phyloP scores from a whole-genome alignment of 768 basidiomycete genomes.

The Suillus lakei region DNA sequence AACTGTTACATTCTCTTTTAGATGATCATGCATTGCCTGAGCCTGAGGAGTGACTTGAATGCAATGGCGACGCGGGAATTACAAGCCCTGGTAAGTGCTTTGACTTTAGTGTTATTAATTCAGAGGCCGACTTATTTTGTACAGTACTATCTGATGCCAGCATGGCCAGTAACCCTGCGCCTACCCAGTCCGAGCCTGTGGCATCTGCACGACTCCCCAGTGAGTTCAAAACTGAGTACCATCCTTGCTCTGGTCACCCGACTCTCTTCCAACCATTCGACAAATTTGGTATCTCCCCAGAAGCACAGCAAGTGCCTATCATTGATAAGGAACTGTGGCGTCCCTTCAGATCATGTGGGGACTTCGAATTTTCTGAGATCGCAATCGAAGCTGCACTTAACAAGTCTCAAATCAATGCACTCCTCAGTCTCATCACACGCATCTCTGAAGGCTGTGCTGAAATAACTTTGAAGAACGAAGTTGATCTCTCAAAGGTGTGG shows the following conservation, averaged over 20 bases:
- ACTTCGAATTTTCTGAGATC: slow-evolving; percentile 19
- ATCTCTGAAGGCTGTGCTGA: slow-evolving; percentile 21
- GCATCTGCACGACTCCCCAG: neutral
- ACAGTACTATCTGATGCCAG: neutral
- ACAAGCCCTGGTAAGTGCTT: neutral
- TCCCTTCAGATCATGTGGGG: slow-evolving; percentile 7
- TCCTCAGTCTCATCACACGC: slow-evolving; percentile 27
- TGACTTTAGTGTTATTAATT: neutral
- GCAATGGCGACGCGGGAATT: no score
- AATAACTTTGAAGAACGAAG: slow-evolving; percentile 17
- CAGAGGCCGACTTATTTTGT: neutral
- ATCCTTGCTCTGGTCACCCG: slow-evolving; percentile 21
- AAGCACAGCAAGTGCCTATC: neutral
- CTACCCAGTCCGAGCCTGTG: neutral
- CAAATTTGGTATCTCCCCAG: slow-evolving; percentile 11
- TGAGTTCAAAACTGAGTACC: slow-evolving; percentile 30
- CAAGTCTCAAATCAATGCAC: slow-evolving; percentile 7
- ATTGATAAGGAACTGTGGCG: slow-evolving; percentile 15
- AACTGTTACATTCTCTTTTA: no score
- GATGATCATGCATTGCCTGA: no score
- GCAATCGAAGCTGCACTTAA: slow-evolving; percentile 17
- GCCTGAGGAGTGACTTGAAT: no score
- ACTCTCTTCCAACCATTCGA: slow-evolving; percentile 18
- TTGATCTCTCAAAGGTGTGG: slow-evolving; percentile 8
- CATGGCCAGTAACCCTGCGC: neutral